Evolutionary conservation across 495 filamentous ascomycete genomes (phyloP), one percentile per base, ranked within the genome.

Genomic region (Collariella sp.): DNA sequence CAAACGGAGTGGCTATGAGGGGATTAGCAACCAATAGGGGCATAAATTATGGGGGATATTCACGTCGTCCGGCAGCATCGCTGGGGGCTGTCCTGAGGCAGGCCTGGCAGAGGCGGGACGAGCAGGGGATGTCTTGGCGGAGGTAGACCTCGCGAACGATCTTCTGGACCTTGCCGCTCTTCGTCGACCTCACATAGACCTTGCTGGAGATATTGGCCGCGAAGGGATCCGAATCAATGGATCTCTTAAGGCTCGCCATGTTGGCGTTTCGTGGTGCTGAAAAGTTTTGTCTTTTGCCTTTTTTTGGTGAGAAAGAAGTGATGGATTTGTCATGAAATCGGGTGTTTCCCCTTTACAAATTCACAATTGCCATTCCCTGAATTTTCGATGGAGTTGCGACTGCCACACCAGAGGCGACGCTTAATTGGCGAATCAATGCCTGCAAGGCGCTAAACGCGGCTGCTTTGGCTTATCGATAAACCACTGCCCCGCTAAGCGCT

Each of bases 71-170:
- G 61, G 81, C 81, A 41, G 88, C 88, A 76, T 90, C 86, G 57
- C 78, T 73, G 2, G 89, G 90, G 3, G 88, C 85, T 33, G 73
- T 77, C 18, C 73, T 64, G 33, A 85, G 75, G 63, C 93, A 99
- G 64, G 66, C 67, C 40, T 78, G 73, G 73, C 93, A 99, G 45
- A 97, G 78, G 68, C 80, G 85, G 3, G 91, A 97, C 15, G 94
- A 99, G 72, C 93, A 99, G 31, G 93, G 93, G 60, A 97, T 97
- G 68, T 99, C 94, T 74, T 89, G 84, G 62, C 93, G 82, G 29
- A 99, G 78, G 72, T 99, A 97, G 49, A 97, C 74, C 76, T 99
- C 93, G 43, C 89, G 83, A 55, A 97, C 94, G 67, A 99, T 91
- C 74, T 99, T 98, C 72, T 95, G 89, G 54, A 97, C 93, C 74